Percentiles rank a stretch among this genome's conserved stretches.
Evolutionary conservation across 257 asterid genomes (phyloP).

Genomic region (Lantana camara): DNA sequence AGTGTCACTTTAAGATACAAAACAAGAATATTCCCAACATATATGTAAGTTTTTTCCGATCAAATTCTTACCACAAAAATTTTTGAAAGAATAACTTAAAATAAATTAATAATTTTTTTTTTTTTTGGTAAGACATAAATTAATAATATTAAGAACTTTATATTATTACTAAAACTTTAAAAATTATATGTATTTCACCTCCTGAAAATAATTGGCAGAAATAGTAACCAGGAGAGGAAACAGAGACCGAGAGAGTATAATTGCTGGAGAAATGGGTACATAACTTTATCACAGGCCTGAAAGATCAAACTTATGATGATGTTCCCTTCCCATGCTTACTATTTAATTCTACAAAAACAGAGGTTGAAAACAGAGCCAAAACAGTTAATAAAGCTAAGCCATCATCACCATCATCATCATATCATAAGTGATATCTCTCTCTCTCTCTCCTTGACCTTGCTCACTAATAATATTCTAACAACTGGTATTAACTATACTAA

Average conservation of each 20-base stretch:
- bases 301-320: slow-evolving; percentile 8
- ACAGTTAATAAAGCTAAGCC: neutral
- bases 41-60: no score
- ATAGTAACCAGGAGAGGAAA: neutral
- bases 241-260: neutral
- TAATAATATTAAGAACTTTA: no score
- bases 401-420: slow-evolving; percentile 25
- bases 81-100: no score
- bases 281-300: neutral
- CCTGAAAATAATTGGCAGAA: neutral
- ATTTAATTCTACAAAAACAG: neutral
- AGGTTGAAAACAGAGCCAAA: slow-evolving; percentile 14
- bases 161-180: no score
- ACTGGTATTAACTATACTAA: neutral
- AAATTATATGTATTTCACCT: no score
- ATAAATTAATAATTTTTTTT: no score
- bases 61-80: no score
- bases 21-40: no score
- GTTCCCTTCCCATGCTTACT: slow-evolving; percentile 26
- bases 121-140: no score
- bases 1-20: no score
- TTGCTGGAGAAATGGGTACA: neutral
- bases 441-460: slow-evolving; percentile 4
- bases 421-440: slow-evolving; percentile 9
- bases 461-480: neutral